Conservation (phyloP, 2,329 filamentous ascomycete species). For the Juglanconis sp. region DNA sequence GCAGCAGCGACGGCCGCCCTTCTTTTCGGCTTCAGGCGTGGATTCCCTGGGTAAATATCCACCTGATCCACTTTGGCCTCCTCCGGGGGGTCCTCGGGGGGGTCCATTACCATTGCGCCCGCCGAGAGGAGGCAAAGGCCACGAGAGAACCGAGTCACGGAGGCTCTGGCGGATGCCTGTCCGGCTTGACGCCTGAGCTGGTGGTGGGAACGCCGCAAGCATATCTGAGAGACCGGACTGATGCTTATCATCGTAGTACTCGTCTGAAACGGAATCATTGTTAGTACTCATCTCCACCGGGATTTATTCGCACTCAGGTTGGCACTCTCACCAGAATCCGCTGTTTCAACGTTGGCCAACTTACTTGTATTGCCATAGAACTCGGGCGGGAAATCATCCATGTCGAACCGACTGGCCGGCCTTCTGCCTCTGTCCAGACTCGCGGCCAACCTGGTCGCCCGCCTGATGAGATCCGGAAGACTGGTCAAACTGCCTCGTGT, state of each 20-base stretch:
- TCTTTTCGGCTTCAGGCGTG: slow-evolving; percentile 29
- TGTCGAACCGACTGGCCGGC: slow-evolving; percentile 56
- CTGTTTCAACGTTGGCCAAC: slow-evolving; percentile 30
- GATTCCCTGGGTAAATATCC: not conserved
- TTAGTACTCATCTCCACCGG: slow-evolving; percentile 17
- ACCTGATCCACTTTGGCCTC: slow-evolving; percentile 9
- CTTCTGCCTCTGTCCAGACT: slow-evolving; percentile 80
- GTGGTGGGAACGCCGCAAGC: slow-evolving; percentile 63
- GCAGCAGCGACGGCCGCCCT: slow-evolving; percentile 66
- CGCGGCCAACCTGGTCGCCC: slow-evolving; percentile 80
- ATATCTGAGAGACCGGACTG: slow-evolving; percentile 60
- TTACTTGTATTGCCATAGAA: slow-evolving; percentile 28
- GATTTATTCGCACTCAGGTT: not conserved
- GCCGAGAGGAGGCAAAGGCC: slow-evolving; percentile 43
- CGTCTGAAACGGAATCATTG: slow-evolving; percentile 23
- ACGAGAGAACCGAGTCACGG: slow-evolving; percentile 46
- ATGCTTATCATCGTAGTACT: slow-evolving; percentile 38
- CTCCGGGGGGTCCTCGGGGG: slow-evolving; percentile 6
- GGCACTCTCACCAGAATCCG: slow-evolving; percentile 36
- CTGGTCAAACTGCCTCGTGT: slow-evolving; percentile 87
- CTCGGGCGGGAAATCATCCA: slow-evolving; percentile 49
- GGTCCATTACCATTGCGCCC: slow-evolving; percentile 20
- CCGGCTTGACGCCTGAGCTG: slow-evolving; percentile 45
- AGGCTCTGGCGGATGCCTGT: slow-evolving; percentile 43
- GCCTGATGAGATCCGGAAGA: slow-evolving; percentile 82